These are phyloP conservation scores for Vairimorpha apis DNA, from an alignment of 371 early-diverging fungal species.

Conservation along the genomic window DNA sequence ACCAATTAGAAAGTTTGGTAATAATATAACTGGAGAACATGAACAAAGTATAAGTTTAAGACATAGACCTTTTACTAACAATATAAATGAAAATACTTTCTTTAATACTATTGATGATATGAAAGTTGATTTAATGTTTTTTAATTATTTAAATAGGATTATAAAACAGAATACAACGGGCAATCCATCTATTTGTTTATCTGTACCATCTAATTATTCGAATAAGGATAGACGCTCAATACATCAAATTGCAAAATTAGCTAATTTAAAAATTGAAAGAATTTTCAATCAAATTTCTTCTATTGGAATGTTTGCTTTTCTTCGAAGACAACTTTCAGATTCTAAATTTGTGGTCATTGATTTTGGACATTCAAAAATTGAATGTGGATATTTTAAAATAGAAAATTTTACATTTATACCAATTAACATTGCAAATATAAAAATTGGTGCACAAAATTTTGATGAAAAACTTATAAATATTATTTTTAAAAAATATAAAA, in stretches of 20 bases:
- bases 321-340: conserved; percentile 19
- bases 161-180: conserved; percentile 13
- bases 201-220: conserved; percentile 49
- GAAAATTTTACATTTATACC: conserved; percentile 38
- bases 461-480: conserved; percentile 44
- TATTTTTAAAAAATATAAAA: conserved; percentile 40
- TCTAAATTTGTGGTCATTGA: conserved; percentile 53
- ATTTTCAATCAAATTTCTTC: conserved; percentile 46
- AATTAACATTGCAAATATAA: conserved; percentile 17
- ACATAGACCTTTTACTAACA: conserved; percentile 33
- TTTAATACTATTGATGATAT: not conserved
- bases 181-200: conserved; percentile 27
- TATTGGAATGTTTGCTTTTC: conserved; percentile 39
- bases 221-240: conserved; percentile 40
- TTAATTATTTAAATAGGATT: conserved; percentile 48
- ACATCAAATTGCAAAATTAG: conserved; percentile 2
- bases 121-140: conserved; percentile 37
- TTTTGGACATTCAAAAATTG: conserved; percentile 52
- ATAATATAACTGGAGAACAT: conserved; percentile 39
- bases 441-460: conserved; percentile 52
- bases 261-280: conserved; percentile 33
- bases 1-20: conserved; percentile 54
- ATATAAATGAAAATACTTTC: conserved; percentile 10
- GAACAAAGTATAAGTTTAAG: conserved; percentile 23
- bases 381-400: conserved; percentile 42